phyloP scores from a whole-genome alignment of 2,329 filamentous ascomycete species.

The Diaporthe nobilis region DNA sequence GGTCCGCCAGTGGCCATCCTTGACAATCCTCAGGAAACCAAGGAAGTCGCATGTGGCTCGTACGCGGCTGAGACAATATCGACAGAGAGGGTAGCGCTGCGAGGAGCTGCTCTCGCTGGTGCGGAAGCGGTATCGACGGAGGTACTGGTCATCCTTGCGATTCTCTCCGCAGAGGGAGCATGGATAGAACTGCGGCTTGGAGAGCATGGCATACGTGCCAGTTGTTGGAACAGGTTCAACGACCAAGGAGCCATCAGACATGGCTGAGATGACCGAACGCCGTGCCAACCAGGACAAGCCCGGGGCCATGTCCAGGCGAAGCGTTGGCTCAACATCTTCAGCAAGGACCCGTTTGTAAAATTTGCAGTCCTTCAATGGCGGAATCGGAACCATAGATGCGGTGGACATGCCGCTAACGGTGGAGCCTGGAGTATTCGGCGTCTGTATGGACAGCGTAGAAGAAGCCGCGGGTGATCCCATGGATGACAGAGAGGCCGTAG shows the following conservation, averaged over 20 bases:
- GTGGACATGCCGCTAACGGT: slow-evolving; percentile 61
- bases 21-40: slow-evolving; percentile 90
- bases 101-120: slow-evolving; percentile 89
- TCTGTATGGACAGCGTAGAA: slow-evolving; percentile 68
- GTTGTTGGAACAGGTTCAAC: slow-evolving; percentile 87
- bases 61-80: slow-evolving; percentile 86
- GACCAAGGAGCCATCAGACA: slow-evolving; percentile 87
- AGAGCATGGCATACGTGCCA: slow-evolving; percentile 62
- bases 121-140: slow-evolving; percentile 89
- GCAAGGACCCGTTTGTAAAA: slow-evolving; percentile 92
- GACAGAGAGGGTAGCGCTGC: slow-evolving; percentile 90
- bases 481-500: slow-evolving; percentile 70
- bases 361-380: slow-evolving; percentile 86
- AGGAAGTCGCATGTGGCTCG: slow-evolving; percentile 93
- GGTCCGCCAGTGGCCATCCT: slow-evolving; percentile 91
- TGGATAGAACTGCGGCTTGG: slow-evolving; percentile 71
- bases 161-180: slow-evolving; percentile 93
- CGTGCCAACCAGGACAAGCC: slow-evolving; percentile 94
- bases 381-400: slow-evolving; percentile 57
- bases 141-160: slow-evolving; percentile 77
- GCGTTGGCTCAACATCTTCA: slow-evolving; percentile 95
- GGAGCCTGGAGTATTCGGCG: slow-evolving; percentile 71
- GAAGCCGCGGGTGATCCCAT: slow-evolving; percentile 61
- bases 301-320: slow-evolving; percentile 90
- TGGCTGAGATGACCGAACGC: slow-evolving; percentile 84